These are phyloP conservation scores for Lodderomyces jiufengensis DNA, from an alignment of 1,139 yeast species.

Conservation along the genomic window DNA sequence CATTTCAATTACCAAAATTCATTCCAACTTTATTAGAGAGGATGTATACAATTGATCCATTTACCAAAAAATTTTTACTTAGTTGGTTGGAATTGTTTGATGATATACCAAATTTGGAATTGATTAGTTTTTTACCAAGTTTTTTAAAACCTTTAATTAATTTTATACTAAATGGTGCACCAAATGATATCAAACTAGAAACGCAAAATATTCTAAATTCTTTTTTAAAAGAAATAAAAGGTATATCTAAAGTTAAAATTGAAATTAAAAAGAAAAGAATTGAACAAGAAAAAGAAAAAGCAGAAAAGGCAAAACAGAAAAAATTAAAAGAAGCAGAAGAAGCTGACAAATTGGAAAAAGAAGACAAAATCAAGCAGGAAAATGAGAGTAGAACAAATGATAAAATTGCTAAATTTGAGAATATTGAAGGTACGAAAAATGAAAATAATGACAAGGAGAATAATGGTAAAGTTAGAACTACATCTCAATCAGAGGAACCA, in stretches of 20 bases:
- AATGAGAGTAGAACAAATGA: conserved; percentile 6
- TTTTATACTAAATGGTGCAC: conserved; percentile 73
- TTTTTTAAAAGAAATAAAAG: conserved; percentile 74
- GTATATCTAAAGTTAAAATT: conserved; percentile 66
- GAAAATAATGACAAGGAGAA: conserved; percentile 5
- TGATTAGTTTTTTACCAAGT: conserved; percentile 83
- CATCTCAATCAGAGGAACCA: not conserved
- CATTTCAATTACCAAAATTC: conserved; percentile 83
- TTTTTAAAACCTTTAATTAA: conserved; percentile 82
- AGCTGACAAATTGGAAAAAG: conserved; percentile 7
- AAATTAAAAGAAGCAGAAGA: conserved; percentile 4
- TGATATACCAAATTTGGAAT: conserved; percentile 87
- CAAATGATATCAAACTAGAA: conserved; percentile 82
- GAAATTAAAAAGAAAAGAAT: conserved; percentile 32
- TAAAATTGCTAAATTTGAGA: not conserved
- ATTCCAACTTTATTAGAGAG: conserved; percentile 88
- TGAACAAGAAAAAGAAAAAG: conserved; percentile 7
- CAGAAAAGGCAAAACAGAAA: conserved; percentile 2
- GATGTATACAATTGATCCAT: conserved; percentile 88
- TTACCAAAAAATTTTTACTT: conserved; percentile 84
- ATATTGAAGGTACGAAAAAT: not conserved
- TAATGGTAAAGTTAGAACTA: not conserved
- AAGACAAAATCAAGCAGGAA: conserved; percentile 3
- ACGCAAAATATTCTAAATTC: conserved; percentile 75
- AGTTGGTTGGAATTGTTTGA: conserved; percentile 91